Base-by-base conservation (phyloP, 1,284 basidiomycete species). In the Papiliotrema nemorosa region DNA sequence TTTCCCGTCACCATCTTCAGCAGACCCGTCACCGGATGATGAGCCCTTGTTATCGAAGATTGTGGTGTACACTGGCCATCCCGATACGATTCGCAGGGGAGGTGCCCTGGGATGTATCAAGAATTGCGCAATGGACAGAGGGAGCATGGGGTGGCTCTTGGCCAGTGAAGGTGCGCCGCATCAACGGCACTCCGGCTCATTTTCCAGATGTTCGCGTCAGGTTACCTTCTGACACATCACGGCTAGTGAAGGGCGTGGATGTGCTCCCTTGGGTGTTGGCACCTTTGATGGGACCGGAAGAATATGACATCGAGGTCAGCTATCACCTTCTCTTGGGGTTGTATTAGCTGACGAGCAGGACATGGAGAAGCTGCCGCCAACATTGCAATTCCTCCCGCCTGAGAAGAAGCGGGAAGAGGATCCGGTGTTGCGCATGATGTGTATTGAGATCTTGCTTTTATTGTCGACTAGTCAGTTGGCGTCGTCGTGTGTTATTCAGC, bases 211-310 rank as follows among this genome's bases (percentile, higher is more conserved):
- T 73, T 49, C 64, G 73, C 27, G 70, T 75, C 3, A 55, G 54
- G n/a, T 53, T 73, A 4, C 73, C 73, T 5, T 69, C 70, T 0
- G 67, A 73, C 55, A 62, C 66, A 0, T 51, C 53, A 12, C 53
- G 70, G 16, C 74, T 72, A 13, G 88, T 86, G 1, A 84, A 87
- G 7, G 90, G 90, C 1, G 83, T 94, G 44, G 86, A 90, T 69
- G 81, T 86, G 5, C 78, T 96, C 4, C 85, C 88, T 0, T 87
- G 84, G 63, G 79, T 99, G 10, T 78, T 98, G 1, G 81, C 94
- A 3, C 94, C 94, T 0, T 80, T 99, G 2, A 92, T 93, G 55
- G 93, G 93, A 4, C 87, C 91, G 1, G 92, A 97, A 71, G 94
- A 97, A 71, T 85, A 89, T 55, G 90, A 94, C 54, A 78, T 92